These are phyloP conservation scores for Lachancea sp. DNA, from an alignment of 805 yeast species.

Conservation along the genomic window DNA sequence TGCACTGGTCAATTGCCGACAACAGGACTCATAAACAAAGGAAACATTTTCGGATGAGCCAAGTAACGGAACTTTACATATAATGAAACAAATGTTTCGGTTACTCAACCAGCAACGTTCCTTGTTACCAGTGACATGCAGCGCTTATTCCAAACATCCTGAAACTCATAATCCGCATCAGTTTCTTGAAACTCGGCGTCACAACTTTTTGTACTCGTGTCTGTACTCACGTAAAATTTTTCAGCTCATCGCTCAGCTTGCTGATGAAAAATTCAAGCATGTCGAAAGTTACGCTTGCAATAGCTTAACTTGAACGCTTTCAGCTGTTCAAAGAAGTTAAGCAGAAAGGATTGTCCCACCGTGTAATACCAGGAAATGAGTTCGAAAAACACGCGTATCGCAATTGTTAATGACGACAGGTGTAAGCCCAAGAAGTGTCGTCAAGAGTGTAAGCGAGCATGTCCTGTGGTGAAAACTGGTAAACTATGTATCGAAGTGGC, in stretches of 20 bases:
- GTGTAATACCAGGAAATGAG: slow-evolving; percentile 23
- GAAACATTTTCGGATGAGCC: too few relatives aligned
- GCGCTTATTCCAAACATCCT: too few relatives aligned
- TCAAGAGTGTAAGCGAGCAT: slow-evolving; percentile 93
- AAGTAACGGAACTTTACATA: too few relatives aligned
- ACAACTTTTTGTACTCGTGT: background rate
- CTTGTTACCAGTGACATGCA: too few relatives aligned
- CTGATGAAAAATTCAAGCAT: background rate
- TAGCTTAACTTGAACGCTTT: background rate
- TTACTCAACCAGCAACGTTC: too few relatives aligned
- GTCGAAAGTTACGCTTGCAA: background rate
- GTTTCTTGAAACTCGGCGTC: too few relatives aligned
- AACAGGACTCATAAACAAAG: too few relatives aligned
- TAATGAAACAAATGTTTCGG: too few relatives aligned
- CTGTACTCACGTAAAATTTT: slow-evolving; percentile 5
- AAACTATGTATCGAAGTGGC: slow-evolving; percentile 95
- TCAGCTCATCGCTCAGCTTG: slow-evolving; percentile 9
- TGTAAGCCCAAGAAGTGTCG: slow-evolving; percentile 98
- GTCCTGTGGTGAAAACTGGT: slow-evolving; percentile 98
- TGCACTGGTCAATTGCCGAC: too few relatives aligned
- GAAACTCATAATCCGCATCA: too few relatives aligned
- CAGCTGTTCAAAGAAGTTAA: too few relatives aligned
- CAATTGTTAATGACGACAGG: slow-evolving; percentile 87
- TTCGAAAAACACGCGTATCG: slow-evolving; percentile 70
- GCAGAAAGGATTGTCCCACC: background rate